phyloP scores from a whole-genome alignment of 2,329 filamentous ascomycete genomes.

The Ilyonectria destructans region DNA sequence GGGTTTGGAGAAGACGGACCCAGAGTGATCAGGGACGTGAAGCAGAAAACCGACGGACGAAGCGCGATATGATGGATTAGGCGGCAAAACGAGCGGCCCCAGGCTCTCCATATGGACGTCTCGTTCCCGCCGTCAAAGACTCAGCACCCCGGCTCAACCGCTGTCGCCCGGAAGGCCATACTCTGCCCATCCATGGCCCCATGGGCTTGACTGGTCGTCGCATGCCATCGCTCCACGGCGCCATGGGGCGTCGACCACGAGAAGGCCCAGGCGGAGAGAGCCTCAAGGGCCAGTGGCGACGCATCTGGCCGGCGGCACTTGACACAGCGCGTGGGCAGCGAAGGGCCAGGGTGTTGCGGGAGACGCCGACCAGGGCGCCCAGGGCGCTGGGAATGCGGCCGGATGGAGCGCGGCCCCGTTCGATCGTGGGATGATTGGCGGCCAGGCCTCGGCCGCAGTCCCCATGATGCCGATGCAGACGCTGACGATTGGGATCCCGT shows the following conservation, averaged over 20 bases:
- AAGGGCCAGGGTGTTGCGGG: constrained; percentile 16
- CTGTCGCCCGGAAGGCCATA: constrained; percentile 19
- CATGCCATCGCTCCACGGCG: constrained; percentile 25
- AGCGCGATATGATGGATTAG: constrained; percentile 32
- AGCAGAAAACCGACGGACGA: constrained; percentile 30
- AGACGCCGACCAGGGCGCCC: constrained; percentile 10
- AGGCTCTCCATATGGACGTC: neutral
- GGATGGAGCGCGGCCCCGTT: constrained; percentile 15
- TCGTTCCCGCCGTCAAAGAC: constrained; percentile 10
- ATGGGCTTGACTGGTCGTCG: constrained; percentile 29
- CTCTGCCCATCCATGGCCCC: constrained; percentile 31
- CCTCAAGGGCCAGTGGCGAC: constrained; percentile 41
- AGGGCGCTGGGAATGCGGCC: constrained; percentile 18
- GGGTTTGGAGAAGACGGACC: constrained; percentile 27
- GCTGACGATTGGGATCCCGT: constrained; percentile 16
- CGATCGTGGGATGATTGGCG: constrained; percentile 30
- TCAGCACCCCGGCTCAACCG: constrained; percentile 20
- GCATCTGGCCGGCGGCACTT: constrained; percentile 35
- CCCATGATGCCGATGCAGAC: constrained; percentile 24
- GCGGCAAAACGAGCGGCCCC: constrained; percentile 35
- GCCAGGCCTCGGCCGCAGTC: constrained; percentile 29
- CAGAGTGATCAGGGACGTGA: constrained; percentile 12
- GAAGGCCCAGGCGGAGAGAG: constrained; percentile 32
- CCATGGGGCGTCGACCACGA: constrained; percentile 29
- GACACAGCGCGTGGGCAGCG: constrained; percentile 34